Evolutionary conservation across 805 yeast genomes (phyloP).

Genomic region (Dipodascus albidus): DNA sequence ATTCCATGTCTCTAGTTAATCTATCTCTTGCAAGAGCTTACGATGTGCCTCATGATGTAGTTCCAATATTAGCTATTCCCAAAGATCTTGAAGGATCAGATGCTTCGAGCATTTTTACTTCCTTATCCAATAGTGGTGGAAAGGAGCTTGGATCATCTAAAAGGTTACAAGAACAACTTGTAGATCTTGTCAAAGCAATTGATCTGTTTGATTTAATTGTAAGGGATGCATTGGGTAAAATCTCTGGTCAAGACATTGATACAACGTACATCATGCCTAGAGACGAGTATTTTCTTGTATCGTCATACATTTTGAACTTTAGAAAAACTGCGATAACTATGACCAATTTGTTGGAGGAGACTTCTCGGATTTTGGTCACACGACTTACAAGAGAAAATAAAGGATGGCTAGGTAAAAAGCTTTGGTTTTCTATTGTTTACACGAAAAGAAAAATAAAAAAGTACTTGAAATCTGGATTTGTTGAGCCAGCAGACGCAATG

Average conservation of each 20-base stretch:
- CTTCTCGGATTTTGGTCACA: constrained; percentile 22
- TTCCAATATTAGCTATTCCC: background rate
- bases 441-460: constrained; percentile 25
- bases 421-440: constrained; percentile 35
- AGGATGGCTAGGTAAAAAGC: constrained; percentile 28
- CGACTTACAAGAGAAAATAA: constrained; percentile 25
- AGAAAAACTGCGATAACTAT: constrained; percentile 29
- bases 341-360: constrained; percentile 24
- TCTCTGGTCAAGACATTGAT: constrained; percentile 13
- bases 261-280: constrained; percentile 31
- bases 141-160: constrained; percentile 4
- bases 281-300: constrained; percentile 38
- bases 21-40: constrained; percentile 29
- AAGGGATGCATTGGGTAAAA: constrained; percentile 25
- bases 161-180: constrained; percentile 18
- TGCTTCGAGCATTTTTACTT: background rate
- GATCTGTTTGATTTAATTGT: constrained; percentile 26
- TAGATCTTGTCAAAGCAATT: constrained; percentile 23
- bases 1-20: constrained; percentile 26
- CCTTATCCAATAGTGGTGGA: constrained; percentile 4
- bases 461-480: constrained; percentile 24
- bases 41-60: constrained; percentile 24
- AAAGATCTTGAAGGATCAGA: background rate
- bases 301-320: constrained; percentile 39
- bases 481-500: constrained; percentile 12